phyloP scores from a whole-genome alignment of 1,139 yeast species.

The Wickerhamomyces sp. region DNA sequence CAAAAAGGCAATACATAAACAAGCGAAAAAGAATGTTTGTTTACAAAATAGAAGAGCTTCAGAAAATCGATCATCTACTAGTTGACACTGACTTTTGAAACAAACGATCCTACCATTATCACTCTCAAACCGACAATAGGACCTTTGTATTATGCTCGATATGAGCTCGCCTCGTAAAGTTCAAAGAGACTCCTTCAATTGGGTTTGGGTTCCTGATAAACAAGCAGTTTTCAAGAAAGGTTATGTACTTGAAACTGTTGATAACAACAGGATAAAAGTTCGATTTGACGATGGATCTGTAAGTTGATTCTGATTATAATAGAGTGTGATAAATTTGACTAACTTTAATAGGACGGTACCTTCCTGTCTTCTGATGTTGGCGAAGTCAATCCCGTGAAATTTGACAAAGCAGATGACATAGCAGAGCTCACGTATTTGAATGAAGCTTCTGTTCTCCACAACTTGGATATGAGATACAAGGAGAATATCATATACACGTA shows the following conservation, averaged over 20 bases:
- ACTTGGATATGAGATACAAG: constrained; percentile 68
- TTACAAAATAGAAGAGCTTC: neutral
- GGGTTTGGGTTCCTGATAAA: constrained; percentile 86
- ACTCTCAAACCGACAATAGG: too few species aligned
- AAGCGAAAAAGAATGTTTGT: constrained; percentile 3
- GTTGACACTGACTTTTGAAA: too few species aligned
- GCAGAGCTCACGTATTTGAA: constrained; percentile 92
- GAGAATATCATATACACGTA: constrained; percentile 76
- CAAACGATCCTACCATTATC: too few species aligned
- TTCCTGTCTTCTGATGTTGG: constrained; percentile 47
- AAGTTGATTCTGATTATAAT: constrained; percentile 14
- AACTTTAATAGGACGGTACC: constrained; percentile 28
- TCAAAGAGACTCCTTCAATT: constrained; percentile 48
- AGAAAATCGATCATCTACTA: constrained; percentile 1
- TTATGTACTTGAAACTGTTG: constrained; percentile 50
- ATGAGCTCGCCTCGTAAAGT: constrained; percentile 30
- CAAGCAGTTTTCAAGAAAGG: constrained; percentile 65
- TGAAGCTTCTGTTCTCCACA: constrained; percentile 90
- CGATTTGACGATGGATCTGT: constrained; percentile 44
- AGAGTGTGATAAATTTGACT: neutral
- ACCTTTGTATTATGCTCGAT: too few species aligned
- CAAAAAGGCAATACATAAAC: constrained; percentile 9
- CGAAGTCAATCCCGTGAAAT: constrained; percentile 83
- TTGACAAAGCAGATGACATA: constrained; percentile 90
- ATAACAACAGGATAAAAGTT: constrained; percentile 47